Conservation (phyloP, 163 green algal species). For the Chlamydomonas reinhardtii region DNA sequence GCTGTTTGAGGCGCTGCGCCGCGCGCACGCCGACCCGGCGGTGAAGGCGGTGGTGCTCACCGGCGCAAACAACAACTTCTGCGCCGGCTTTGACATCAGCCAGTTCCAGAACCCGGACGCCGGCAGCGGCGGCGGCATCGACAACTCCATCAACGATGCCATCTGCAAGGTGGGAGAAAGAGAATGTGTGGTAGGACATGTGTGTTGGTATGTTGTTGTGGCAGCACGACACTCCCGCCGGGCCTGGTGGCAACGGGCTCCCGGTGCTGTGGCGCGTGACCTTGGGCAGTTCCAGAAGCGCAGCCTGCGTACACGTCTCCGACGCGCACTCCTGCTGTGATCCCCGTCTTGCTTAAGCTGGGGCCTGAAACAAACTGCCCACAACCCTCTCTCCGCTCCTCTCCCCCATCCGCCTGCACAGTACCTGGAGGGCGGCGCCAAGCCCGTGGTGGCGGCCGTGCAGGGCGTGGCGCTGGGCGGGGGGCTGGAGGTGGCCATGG, state of each 20-base stretch:
- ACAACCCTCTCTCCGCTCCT: background rate
- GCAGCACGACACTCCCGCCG: too few relatives aligned
- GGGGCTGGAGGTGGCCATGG: constrained; percentile 95
- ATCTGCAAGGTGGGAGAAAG: constrained; percentile 71
- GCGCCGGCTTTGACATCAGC: constrained; percentile 93
- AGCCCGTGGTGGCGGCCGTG: constrained; percentile 96
- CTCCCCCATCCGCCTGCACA: background rate
- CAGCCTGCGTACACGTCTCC: too few relatives aligned
- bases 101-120: constrained; percentile 80
- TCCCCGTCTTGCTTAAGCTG: too few relatives aligned
- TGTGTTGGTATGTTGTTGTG: too few relatives aligned
- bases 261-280: too few relatives aligned
- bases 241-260: too few relatives aligned
- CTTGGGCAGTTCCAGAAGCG: too few relatives aligned
- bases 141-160: constrained; percentile 83
- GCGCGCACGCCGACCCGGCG: constrained; percentile 71
- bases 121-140: constrained; percentile 76
- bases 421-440: constrained; percentile 85
- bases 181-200: too few relatives aligned
- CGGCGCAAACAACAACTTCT: constrained; percentile 87
- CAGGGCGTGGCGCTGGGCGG: constrained; percentile 93
- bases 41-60: constrained; percentile 91
- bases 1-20: constrained; percentile 81
- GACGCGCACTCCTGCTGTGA: too few relatives aligned
- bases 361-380: too few relatives aligned